Conservation (phyloP, 352 stramenopile genomes). For the Phytophthora sansomeana region DNA sequence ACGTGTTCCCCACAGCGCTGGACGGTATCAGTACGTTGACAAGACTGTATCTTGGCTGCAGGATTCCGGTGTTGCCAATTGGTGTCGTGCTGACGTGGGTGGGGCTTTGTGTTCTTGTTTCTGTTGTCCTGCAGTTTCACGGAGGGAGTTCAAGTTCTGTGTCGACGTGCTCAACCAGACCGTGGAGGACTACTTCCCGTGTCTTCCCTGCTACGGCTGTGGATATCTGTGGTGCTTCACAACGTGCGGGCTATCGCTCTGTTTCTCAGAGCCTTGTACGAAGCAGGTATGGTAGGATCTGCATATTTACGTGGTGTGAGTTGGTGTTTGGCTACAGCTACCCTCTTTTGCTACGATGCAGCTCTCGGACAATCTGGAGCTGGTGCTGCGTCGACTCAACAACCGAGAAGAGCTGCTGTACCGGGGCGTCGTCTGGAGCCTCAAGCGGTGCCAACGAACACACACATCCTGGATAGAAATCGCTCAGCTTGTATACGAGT, state of each 20-base stretch:
- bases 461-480: constrained; percentile 82
- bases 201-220: constrained; percentile 72
- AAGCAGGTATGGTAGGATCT: constrained; percentile 51
- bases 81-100: constrained; percentile 1
- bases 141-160: constrained; percentile 82
- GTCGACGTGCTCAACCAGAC: constrained; percentile 82
- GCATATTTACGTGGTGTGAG: not conserved
- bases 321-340: not conserved
- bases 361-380: constrained; percentile 69
- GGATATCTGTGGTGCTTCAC: constrained; percentile 75
- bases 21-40: constrained; percentile 66
- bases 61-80: not conserved
- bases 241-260: constrained; percentile 66
- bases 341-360: constrained; percentile 23
- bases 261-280: constrained; percentile 71
- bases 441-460: constrained; percentile 52
- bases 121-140: constrained; percentile 48
- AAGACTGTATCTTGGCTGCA: not conserved
- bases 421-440: constrained; percentile 67
- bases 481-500: constrained; percentile 70
- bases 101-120: constrained; percentile 9
- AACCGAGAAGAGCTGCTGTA: constrained; percentile 78
- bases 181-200: constrained; percentile 77
- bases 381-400: constrained; percentile 70
- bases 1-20: constrained; percentile 63